Evolutionary conservation across 1,284 basidiomycete genomes (phyloP), one percentile per base, ranked within the genome.

Genomic region (Moesziomyces aphidis): DNA sequence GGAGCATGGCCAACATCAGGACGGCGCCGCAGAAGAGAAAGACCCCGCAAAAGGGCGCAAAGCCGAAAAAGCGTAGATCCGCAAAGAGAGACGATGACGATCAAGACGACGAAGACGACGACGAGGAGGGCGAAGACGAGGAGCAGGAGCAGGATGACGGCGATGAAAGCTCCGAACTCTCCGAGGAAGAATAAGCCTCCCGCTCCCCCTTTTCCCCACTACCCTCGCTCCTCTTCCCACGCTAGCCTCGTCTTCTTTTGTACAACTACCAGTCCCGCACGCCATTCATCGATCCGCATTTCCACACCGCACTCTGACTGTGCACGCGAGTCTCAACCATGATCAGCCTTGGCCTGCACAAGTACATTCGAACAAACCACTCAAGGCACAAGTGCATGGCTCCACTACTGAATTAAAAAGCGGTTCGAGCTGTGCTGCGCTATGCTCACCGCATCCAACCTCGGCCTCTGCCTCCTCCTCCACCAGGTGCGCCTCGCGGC

Each of bases 71-170:
- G 50, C 50, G 43, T 6, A 49, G 24, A 10, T n/a, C 50, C 0
- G 19, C 31, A 2, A 34, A 42, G 22, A 6, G 55, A 67, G 45
- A 68, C 10, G 64, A 73, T 1, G 50, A 43, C 2, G 63, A 66
- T n/a, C 19, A 61, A 2, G 52, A 59, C 1, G 65, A 61, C 4
- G 59, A 64, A 8, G 53, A 34, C 5, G 67, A 62, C n/a, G 55
- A 50, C 9, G 48, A 49, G 8, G 64, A 36, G 17, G 68, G 71
- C 6, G 54, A 62, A 0, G 61, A 57, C 4, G 62, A 69, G n/a
- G 59, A 47, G 15, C 56, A 61, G 22, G 67, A 57, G 31, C 43
- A 52, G 15, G 61, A 44, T 4, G 47, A 44, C 9, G 55, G 54
- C 1, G 52, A 72, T 9, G 68, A 56, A 8, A 47, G 26, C 42